A percentile compares a stretch with the other conserved stretches of the same genome.
phyloP scores from a whole-genome alignment of 495 filamentous ascomycete species.

The Hypoxylon intermedium region DNA sequence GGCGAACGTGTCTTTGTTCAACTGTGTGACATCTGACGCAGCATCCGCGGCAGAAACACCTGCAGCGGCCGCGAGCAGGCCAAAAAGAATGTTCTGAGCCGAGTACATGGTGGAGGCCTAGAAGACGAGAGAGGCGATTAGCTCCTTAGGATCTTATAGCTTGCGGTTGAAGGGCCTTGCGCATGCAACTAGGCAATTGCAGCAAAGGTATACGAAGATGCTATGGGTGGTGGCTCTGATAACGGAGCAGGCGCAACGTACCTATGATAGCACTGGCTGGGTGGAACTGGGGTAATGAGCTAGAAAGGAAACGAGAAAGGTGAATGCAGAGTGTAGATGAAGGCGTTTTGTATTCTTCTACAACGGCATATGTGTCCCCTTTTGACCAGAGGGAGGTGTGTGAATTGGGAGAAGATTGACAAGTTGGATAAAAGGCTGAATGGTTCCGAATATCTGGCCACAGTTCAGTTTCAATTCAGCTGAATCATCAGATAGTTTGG shows the following conservation, averaged over 20 bases:
- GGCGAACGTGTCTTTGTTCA: constrained; percentile 85
- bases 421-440: constrained; percentile 35
- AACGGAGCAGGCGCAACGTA: constrained; percentile 3
- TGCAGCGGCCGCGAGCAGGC: constrained; percentile 70
- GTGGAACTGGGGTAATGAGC: constrained; percentile 9
- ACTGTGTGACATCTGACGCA: constrained; percentile 77
- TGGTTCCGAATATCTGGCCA: constrained; percentile 43
- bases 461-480: constrained; percentile 18
- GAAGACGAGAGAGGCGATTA: constrained; percentile 11
- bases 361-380: constrained; percentile 46
- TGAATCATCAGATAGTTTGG: constrained; percentile 35
- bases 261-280: constrained; percentile 30
- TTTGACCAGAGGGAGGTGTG: constrained; percentile 16
- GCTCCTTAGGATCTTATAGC: constrained; percentile 1
- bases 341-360: constrained; percentile 30
- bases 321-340: constrained; percentile 24
- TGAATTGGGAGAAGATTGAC: constrained; percentile 39
- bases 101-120: constrained; percentile 60
- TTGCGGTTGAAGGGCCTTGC: background rate
- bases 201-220: background rate
- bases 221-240: background rate
- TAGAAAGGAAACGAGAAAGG: constrained; percentile 4
- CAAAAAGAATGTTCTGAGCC: constrained; percentile 55
- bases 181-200: background rate
- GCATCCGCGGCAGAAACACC: constrained; percentile 60